phyloP scores from a whole-genome alignment of 2,329 filamentous ascomycete species.

The Tolypocladium endophyticum region DNA sequence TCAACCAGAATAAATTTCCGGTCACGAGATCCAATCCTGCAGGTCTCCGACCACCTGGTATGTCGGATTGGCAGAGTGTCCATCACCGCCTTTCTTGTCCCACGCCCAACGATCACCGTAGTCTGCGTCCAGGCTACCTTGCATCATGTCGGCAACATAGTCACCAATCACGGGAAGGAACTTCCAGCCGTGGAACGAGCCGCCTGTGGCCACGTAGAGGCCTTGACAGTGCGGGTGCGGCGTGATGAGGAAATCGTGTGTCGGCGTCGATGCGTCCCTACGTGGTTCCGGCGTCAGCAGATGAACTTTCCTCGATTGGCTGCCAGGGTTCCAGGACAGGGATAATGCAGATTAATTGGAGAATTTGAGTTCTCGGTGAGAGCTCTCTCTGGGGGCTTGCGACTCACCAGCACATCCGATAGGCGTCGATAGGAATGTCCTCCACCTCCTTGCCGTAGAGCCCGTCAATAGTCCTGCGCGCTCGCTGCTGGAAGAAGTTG shows the following conservation, averaged over 20 bases:
- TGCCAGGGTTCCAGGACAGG: neutral
- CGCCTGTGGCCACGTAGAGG: constrained; percentile 50
- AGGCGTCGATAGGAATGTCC: constrained; percentile 27
- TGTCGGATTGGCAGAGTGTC: constrained; percentile 30
- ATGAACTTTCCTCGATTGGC: neutral
- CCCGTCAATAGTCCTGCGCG: constrained; percentile 25
- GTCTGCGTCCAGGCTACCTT: constrained; percentile 26
- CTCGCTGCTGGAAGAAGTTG: constrained; percentile 32
- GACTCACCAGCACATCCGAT: constrained; percentile 35
- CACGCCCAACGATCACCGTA: constrained; percentile 33
- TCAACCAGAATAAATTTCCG: neutral
- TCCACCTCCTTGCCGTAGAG: constrained; percentile 30
- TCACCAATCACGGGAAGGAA: constrained; percentile 52
- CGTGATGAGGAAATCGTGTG: constrained; percentile 51
- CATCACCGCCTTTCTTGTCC: constrained; percentile 30
- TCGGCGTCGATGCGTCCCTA: constrained; percentile 52
- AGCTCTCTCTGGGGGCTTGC: neutral
- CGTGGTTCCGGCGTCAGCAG: constrained; percentile 3
- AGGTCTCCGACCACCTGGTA: constrained; percentile 29
- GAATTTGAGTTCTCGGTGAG: constrained; percentile 1
- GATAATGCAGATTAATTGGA: neutral
- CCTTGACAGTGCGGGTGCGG: constrained; percentile 37
- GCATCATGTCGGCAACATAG: constrained; percentile 42
- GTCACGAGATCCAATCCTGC: constrained; percentile 24
- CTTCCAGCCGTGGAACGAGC: constrained; percentile 56